Conservation (phyloP, 2,329 filamentous ascomycete genomes). For the Immersiporthe knoxdaviesiana region DNA sequence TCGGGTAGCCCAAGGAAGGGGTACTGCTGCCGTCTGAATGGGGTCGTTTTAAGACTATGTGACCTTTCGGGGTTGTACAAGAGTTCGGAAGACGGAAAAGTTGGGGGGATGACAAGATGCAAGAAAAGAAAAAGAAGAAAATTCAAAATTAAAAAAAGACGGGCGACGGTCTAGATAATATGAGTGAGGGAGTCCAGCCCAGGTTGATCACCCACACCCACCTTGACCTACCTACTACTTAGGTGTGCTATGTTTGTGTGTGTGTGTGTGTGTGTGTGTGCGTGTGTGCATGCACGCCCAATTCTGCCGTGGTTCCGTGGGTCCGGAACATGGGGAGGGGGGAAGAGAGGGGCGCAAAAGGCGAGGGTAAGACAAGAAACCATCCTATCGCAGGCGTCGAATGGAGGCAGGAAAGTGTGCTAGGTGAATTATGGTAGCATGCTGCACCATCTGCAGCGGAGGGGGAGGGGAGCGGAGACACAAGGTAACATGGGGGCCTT, state of each 20-base stretch:
- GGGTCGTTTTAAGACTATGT: not conserved
- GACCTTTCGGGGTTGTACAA: not conserved
- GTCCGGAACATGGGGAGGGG: not conserved
- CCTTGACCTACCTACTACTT: slow-evolving; percentile 9
- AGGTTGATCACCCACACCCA: slow-evolving; percentile 14
- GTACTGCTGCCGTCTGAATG: not conserved
- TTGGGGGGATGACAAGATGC: not conserved
- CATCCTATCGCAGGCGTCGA: slow-evolving; percentile 4
- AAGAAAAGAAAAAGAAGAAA: slow-evolving; percentile 9
- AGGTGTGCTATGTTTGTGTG: no score
- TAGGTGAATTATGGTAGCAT: not conserved
- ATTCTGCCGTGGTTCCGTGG: slow-evolving; percentile 3
- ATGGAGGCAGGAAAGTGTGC: not conserved
- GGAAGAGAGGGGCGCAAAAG: not conserved
- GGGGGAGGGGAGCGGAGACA: not conserved
- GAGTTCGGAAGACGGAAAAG: not conserved
- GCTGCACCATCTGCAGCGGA: not conserved
- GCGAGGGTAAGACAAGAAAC: not conserved
- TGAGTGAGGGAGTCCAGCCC: not conserved
- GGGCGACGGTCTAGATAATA: slow-evolving; percentile 28
- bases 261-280: not conserved
- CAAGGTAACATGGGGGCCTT: not conserved
- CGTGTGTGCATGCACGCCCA: not conserved
- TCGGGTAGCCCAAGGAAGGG: not conserved
- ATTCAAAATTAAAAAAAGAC: not conserved